Evolutionary conservation across 495 filamentous ascomycete species (phyloP), one percentile per base, ranked within the genome.

Genomic region (Neurospora sublineolata): DNA sequence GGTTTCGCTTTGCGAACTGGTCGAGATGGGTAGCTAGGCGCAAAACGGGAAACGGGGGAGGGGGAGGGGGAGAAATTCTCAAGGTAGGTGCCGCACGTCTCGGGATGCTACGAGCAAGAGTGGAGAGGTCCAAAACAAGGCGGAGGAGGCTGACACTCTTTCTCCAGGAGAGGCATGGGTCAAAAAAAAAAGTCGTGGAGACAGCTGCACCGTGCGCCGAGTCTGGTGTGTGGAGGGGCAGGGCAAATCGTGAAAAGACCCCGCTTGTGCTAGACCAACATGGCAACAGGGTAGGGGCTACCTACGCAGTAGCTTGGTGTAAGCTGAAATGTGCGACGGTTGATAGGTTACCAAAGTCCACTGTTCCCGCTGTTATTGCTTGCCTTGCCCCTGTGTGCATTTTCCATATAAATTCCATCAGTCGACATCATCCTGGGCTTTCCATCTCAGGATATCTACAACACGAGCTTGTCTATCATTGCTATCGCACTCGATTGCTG

Each of bases 311-410:
- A 64, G 20, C 67, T 40, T 38, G 40, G 67, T 37, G 69, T 68
- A 72, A 75, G 76, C 77, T 71, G 44, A 74, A 76, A 72, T 79
- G 67, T 73, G 74, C 73, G 72, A 37, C 71, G 33, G 69, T 20
- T 72, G 71, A 72, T 72, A 70, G 71, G 71, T 69, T 69, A 69
- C 37, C 23, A 69, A 46, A 69, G 52, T 33, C 52, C 52, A 60
- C 52, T 33, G 14, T 64, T 64, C 52, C 52, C 52, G 52, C 23
- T 60, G 52, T 60, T 30, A 58, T 60, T 60, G 23, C 12, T 60
- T 16, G 46, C 46, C 46, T 30, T 30, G 23, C 46, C 52, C 42
- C 52, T 30, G 52, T 60, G 52, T 60, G 12, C 23, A 30, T 5
- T 30, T 30, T 27, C 10, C 23, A 14, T 58, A 6, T 30, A 60